These are phyloP conservation scores for Wilhelminamyces savonicus DNA, from an alignment of 805 yeast species.

Conservation along the genomic window DNA sequence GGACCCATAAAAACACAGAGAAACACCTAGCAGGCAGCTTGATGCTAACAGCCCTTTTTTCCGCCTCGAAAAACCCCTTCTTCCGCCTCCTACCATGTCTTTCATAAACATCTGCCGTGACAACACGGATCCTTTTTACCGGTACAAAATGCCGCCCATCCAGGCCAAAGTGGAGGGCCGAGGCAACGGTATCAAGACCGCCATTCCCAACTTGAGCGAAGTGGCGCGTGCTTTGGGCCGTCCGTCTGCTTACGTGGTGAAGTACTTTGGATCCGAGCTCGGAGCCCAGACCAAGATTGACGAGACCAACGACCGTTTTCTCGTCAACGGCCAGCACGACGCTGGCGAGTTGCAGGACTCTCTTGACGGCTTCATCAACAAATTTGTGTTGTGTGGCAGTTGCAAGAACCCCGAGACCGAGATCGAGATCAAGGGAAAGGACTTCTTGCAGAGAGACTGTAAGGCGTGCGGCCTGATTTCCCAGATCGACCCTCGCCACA, in stretches of 20 bases:
- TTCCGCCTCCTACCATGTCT: no score
- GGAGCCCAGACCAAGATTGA: slow-evolving; percentile 92
- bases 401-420: slow-evolving; percentile 99
- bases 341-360: slow-evolving; percentile 86
- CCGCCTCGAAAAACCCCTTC: no score
- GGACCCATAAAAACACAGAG: no score
- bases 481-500: slow-evolving; percentile 76
- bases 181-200: slow-evolving; percentile 98
- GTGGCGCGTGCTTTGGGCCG: slow-evolving; percentile 93
- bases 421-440: slow-evolving; percentile 70
- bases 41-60: no score
- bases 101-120: slow-evolving; percentile 92
- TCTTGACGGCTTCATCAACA: slow-evolving; percentile 88
- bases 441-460: slow-evolving; percentile 80
- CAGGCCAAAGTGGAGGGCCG: slow-evolving; percentile 97
- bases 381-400: slow-evolving; percentile 86
- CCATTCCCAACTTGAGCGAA: slow-evolving; percentile 81
- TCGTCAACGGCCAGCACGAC: slow-evolving; percentile 94
- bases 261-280: slow-evolving; percentile 92
- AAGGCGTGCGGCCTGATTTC: slow-evolving; percentile 96
- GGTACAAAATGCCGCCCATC: slow-evolving; percentile 98
- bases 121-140: slow-evolving; percentile 96
- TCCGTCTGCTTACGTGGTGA: slow-evolving; percentile 87
- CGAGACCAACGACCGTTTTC: slow-evolving; percentile 76
- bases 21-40: no score